Conservation (phyloP, 1,284 basidiomycete genomes). For the Heterobasidion irregulare region DNA sequence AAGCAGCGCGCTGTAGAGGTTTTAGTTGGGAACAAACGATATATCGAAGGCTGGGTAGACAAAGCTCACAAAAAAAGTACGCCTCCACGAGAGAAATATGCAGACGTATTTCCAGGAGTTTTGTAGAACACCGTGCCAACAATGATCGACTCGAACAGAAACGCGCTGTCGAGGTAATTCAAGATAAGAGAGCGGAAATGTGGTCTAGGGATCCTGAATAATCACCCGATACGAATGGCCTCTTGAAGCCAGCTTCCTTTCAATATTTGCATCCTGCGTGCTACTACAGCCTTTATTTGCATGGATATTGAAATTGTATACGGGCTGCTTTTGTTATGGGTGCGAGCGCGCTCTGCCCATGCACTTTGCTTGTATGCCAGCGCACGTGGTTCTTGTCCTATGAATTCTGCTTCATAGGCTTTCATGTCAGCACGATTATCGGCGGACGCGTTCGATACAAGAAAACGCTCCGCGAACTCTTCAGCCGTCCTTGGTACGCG, state of each 20-base stretch:
- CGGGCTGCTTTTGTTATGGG: conserved; percentile 19
- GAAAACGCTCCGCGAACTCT: conserved; percentile 43
- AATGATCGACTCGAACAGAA: conserved; percentile 59
- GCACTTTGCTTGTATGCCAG: conserved; percentile 40
- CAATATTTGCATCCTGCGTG: conserved; percentile 57
- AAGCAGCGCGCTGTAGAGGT: conserved; percentile 33
- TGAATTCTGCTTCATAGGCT: conserved; percentile 9
- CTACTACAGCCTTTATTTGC: conserved; percentile 61
- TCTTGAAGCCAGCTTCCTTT: conserved; percentile 39
- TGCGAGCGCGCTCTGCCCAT: conserved; percentile 33
- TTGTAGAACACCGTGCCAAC: conserved; percentile 73
- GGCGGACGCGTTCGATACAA: conserved; percentile 29
- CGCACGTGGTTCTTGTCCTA: conserved; percentile 25
- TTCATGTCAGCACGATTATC: conserved; percentile 37
- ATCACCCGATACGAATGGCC: no score
- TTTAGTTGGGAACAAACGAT: not conserved
- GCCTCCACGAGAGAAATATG: conserved; percentile 78
- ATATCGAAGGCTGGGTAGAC: not conserved
- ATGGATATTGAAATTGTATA: conserved; percentile 27
- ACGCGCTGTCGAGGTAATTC: conserved; percentile 24
- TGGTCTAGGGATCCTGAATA: no score
- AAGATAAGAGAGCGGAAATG: not conserved
- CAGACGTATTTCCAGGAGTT: conserved; percentile 51
- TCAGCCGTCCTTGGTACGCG: conserved; percentile 38
- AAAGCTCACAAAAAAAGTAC: conserved; percentile 55